Base-by-base conservation (phyloP, 768 basidiomycete genomes). In the Polyporus arcularius region DNA sequence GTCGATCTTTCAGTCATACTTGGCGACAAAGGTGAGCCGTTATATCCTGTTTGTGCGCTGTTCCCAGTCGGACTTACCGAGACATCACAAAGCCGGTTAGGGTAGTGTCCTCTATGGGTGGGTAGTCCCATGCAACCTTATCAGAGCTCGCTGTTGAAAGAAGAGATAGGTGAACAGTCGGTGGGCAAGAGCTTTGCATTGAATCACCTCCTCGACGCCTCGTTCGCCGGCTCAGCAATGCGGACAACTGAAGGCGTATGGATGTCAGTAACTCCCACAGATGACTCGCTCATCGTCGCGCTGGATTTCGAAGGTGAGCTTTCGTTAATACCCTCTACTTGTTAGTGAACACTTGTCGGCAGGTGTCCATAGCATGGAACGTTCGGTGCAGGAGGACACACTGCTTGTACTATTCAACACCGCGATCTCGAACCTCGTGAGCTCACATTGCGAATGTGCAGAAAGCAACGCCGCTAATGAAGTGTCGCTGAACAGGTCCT, bases 151-250 rank as follows among this genome's bases (percentile, higher is more conserved):
- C 32, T 10, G 32, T 35, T n/a, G 21, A 53, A n/a, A 4, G 12
- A 26, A 11, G 2, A 18, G 11, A 32, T 30, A 82, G 80, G 85
- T 1, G 85, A 86, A 66, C 86, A 87, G 65, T 86, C 84, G 0
- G 85, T 87, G 1, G 86, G 85, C 0, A 86, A 86, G 64, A 83
- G 80, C 53, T 87, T 79, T 55, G 73, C 81, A 0, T 67, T 87
- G 40, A 86, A 87, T 53, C 86, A 87, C 62, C 73, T 88, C 5
- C 79, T 77, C 0, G 86, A 87, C 64, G 84, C 85, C 0, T 87
- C 86, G 0, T 87, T 88, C 64, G 84, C 84, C 8, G 86, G 86
- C 1, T 83, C 80, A 7, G 86, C 85, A 0, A 85, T 87, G 84
- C 74, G 83, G n/a, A 86, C 85, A 8, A 87, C 66, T 67, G 83